Conservation (phyloP, 257 asterid species). For the Petrea volubilis region DNA sequence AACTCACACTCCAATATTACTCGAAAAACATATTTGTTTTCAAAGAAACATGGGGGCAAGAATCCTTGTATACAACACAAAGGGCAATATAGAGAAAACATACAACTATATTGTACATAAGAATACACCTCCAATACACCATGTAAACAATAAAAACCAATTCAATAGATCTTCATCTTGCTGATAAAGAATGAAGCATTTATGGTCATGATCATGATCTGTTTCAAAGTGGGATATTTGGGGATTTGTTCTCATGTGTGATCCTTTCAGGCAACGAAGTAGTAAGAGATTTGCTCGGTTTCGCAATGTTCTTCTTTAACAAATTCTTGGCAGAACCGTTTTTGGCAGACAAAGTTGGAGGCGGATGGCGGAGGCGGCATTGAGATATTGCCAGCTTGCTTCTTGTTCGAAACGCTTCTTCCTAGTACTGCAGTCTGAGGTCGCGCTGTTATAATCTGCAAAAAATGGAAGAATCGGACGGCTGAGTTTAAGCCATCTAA, state of each 20-base stretch:
- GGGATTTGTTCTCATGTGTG: conserved; percentile 56
- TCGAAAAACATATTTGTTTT: not conserved
- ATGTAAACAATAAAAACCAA: not conserved
- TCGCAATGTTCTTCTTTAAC: conserved; percentile 27
- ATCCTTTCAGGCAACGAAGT: conserved; percentile 33
- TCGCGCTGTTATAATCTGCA: conserved; percentile 44
- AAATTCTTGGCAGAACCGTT: conserved; percentile 38
- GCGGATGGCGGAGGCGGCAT: conserved; percentile 53
- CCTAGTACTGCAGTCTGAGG: conserved; percentile 52
- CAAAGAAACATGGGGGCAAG: not conserved
- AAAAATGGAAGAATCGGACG: no score
- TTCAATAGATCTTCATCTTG: not conserved
- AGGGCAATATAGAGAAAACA: not conserved
- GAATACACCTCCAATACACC: not conserved
- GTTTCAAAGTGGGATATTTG: conserved; percentile 49
- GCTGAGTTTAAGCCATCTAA: no score
- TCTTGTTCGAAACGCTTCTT: conserved; percentile 42
- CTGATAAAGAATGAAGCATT: not conserved
- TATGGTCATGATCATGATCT: not conserved
- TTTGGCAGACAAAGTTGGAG: conserved; percentile 36
- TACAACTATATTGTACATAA: not conserved
- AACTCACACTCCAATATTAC: not conserved
- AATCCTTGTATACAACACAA: not conserved
- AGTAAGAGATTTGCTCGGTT: conserved; percentile 21
- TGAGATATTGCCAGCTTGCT: conserved; percentile 45